phyloP scores from a whole-genome alignment of 257 asterid genomes.

The Primulina tabacum region DNA sequence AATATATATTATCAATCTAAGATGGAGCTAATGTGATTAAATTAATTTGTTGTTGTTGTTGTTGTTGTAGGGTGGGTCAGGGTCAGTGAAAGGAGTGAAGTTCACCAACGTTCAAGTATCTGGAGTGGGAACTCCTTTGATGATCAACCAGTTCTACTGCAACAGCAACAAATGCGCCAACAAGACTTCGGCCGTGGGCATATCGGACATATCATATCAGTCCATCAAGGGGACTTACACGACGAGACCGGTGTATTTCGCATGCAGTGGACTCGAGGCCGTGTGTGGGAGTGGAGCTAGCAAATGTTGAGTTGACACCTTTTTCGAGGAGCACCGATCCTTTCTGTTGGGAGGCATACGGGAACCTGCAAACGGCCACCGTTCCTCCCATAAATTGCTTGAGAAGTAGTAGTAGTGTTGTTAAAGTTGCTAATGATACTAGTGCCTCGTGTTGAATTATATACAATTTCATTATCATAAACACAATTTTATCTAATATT shows the following conservation, averaged over 20 bases:
- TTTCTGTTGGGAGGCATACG: slow-evolving; percentile 44
- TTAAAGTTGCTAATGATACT: too few relatives aligned
- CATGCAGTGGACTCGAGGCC: slow-evolving; percentile 46
- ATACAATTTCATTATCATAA: too few relatives aligned
- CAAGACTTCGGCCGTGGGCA: slow-evolving; percentile 42
- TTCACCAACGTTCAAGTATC: slow-evolving; percentile 39
- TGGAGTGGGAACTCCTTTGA: slow-evolving; percentile 40
- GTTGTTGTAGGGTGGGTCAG: slow-evolving; percentile 28
- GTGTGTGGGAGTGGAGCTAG: slow-evolving; percentile 37
- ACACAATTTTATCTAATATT: too few relatives aligned
- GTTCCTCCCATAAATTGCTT: slow-evolving; percentile 40
- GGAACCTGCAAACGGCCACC: slow-evolving; percentile 35
- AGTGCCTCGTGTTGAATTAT: too few relatives aligned
- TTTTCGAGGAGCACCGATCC: slow-evolving; percentile 17
- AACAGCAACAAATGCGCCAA: slow-evolving; percentile 34
- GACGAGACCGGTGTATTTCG: slow-evolving; percentile 29
- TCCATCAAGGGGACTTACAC: slow-evolving; percentile 49
- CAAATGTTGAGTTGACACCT: slow-evolving; percentile 26
- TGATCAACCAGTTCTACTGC: slow-evolving; percentile 50
- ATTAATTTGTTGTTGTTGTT: too few relatives aligned
- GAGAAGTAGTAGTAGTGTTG: background rate
- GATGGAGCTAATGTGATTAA: too few relatives aligned
- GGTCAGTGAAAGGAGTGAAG: slow-evolving; percentile 37
- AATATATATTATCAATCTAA: too few relatives aligned
- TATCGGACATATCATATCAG: slow-evolving; percentile 35